phyloP scores from a whole-genome alignment of 352 stramenopile genomes.

The Phytopythium delawarense region DNA sequence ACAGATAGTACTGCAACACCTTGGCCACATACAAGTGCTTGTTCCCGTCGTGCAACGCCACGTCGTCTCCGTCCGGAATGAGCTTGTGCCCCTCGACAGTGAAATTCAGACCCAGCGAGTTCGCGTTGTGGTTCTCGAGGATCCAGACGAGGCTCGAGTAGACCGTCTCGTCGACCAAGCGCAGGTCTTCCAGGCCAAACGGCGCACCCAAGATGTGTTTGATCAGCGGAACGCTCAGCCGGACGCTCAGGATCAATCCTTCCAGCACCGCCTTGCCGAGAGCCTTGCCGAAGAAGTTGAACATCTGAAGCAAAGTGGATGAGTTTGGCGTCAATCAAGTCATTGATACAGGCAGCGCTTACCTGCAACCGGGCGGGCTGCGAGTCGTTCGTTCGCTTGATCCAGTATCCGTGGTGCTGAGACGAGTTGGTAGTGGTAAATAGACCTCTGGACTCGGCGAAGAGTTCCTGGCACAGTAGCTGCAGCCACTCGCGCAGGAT shows the following conservation, averaged over 20 bases:
- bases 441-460: slow-evolving; percentile 39
- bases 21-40: slow-evolving; percentile 92
- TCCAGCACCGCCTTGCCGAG: slow-evolving; percentile 70
- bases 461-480: slow-evolving; percentile 65
- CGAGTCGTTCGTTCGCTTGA: slow-evolving; percentile 31
- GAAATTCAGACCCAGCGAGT: slow-evolving; percentile 61
- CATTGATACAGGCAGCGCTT: not conserved
- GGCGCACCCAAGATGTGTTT: slow-evolving; percentile 68
- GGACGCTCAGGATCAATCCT: slow-evolving; percentile 65
- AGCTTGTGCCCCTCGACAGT: slow-evolving; percentile 52
- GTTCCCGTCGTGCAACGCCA: slow-evolving; percentile 92
- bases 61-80: slow-evolving; percentile 48
- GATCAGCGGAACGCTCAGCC: slow-evolving; percentile 54
- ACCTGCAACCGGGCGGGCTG: slow-evolving; percentile 39
- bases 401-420: slow-evolving; percentile 57
- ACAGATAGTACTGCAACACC: slow-evolving; percentile 93
- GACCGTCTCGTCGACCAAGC: slow-evolving; percentile 66
- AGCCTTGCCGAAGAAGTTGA: slow-evolving; percentile 78
- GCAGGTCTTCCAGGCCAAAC: slow-evolving; percentile 55
- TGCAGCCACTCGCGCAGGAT: slow-evolving; percentile 80
- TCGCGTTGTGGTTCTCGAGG: slow-evolving; percentile 45
- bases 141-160: slow-evolving; percentile 66
- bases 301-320: slow-evolving; percentile 31
- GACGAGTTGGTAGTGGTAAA: slow-evolving; percentile 46
- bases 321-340: slow-evolving; percentile 1